These are phyloP conservation scores for Aspergillus haitiensis DNA, from an alignment of 495 filamentous ascomycete genomes.

Conservation along the genomic window DNA sequence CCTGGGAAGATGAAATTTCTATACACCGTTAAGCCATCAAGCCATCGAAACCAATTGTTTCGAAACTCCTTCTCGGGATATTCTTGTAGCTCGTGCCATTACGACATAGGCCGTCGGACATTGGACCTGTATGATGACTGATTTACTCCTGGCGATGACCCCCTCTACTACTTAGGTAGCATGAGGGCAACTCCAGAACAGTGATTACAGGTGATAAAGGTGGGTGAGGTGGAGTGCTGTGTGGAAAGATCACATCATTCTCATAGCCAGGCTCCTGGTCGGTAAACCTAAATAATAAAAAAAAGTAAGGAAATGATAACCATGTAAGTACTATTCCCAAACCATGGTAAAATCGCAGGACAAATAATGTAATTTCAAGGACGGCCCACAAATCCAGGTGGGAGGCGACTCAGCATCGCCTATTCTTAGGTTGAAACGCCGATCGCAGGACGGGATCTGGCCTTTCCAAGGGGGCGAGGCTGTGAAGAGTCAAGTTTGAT, in stretches of 20 bases:
- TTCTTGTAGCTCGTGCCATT: background rate
- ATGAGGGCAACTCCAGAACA: too few species aligned
- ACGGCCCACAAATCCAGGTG: conserved; percentile 5
- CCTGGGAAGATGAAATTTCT: background rate
- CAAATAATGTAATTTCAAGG: conserved; percentile 1
- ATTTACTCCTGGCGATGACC: too few species aligned
- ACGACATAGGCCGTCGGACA: background rate
- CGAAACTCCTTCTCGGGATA: background rate
- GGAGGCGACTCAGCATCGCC: conserved; percentile 12
- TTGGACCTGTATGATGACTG: background rate
- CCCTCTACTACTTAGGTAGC: too few species aligned
- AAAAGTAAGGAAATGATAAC: too few species aligned
- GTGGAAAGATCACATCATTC: too few species aligned
- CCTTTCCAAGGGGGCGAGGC: conserved; percentile 1
- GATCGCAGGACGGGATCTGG: conserved; percentile 14
- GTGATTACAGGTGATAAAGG: too few species aligned
- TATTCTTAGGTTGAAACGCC: conserved; percentile 22
- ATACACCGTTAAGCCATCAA: background rate
- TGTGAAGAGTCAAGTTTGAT: conserved; percentile 8
- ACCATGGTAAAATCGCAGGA: background rate
- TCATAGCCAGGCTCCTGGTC: too few species aligned
- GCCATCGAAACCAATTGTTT: background rate
- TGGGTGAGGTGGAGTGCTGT: background rate
- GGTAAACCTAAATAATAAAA: too few species aligned
- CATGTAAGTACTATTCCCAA: background rate